Conservation (phyloP, 495 filamentous ascomycete species). For the Tuber umbilicatum region DNA sequence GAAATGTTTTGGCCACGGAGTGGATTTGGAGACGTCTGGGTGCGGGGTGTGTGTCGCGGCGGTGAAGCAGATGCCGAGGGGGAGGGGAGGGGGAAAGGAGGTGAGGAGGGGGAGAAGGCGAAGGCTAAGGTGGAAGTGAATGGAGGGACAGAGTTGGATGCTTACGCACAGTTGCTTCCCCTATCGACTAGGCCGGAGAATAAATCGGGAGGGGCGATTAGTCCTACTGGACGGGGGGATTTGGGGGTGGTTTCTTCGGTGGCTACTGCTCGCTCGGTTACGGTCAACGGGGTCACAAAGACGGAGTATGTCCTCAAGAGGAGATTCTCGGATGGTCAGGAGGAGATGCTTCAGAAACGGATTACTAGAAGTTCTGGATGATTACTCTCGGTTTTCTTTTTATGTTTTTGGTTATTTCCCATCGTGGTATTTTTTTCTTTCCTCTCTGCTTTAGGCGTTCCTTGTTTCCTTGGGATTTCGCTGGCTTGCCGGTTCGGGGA, state of each 20-base stretch:
- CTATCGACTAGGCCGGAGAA: conserved; percentile 10
- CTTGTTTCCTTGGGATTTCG: neutral
- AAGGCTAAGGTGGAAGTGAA: neutral
- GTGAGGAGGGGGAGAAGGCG: conserved; percentile 1
- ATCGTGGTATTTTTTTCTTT: neutral
- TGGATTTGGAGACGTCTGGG: neutral
- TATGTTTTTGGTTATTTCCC: neutral
- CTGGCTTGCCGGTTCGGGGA: neutral
- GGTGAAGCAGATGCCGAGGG: neutral
- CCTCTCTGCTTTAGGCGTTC: neutral
- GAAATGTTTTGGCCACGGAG: conserved; percentile 17
- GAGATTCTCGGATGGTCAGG: conserved; percentile 33
- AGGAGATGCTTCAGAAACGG: conserved; percentile 33
- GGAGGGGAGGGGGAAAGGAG: conserved; percentile 11
- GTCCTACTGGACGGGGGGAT: neutral
- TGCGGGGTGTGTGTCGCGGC: neutral
- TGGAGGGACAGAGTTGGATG: conserved; percentile 24
- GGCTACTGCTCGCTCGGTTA: conserved; percentile 24
- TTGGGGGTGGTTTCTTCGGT: conserved; percentile 19
- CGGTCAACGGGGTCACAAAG: conserved; percentile 27
- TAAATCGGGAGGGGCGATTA: neutral
- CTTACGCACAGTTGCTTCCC: conserved; percentile 19
- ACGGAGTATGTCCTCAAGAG: conserved; percentile 31
- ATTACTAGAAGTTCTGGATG: neutral
- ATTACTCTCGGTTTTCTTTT: neutral